These are phyloP conservation scores for Fonsecaea nubica DNA, from an alignment of 2,329 filamentous ascomycete species.

Conservation along the genomic window DNA sequence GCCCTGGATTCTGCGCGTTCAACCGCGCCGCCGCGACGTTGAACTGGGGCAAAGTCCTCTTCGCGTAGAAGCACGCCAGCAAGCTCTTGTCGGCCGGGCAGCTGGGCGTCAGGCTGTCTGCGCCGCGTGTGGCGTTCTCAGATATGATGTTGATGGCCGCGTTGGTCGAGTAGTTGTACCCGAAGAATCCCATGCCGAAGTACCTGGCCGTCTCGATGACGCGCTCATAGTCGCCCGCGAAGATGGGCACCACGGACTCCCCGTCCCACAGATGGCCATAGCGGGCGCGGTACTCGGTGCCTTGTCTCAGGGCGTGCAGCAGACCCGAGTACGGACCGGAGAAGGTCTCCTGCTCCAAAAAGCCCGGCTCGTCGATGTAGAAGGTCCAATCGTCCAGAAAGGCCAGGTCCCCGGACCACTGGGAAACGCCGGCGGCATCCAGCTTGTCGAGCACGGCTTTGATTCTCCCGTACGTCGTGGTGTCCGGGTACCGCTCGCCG, in stretches of 20 bases:
- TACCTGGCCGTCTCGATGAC: slow-evolving; percentile 21
- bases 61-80: slow-evolving; percentile 15
- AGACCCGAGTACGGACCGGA: slow-evolving; percentile 21
- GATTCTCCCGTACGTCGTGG: slow-evolving; percentile 98
- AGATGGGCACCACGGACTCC: slow-evolving; percentile 17
- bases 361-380: slow-evolving; percentile 7
- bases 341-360: slow-evolving; percentile 20
- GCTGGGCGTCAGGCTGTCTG: slow-evolving; percentile 18
- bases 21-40: slow-evolving; percentile 14
- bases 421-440: slow-evolving; percentile 76
- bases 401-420: slow-evolving; percentile 47
- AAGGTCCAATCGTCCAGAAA: slow-evolving; percentile 20
- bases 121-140: slow-evolving; percentile 19
- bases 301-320: slow-evolving; percentile 14
- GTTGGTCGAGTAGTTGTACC: slow-evolving; percentile 24
- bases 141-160: slow-evolving; percentile 23
- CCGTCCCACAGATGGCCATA: slow-evolving; percentile 23
- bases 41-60: slow-evolving; percentile 12
- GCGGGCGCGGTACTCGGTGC: slow-evolving; percentile 10
- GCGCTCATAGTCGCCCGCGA: slow-evolving; percentile 20
- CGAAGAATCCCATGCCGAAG: slow-evolving; percentile 24
- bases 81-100: slow-evolving; percentile 18
- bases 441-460: slow-evolving; percentile 86
- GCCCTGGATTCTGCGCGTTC: slow-evolving; percentile 21
- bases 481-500: slow-evolving; percentile 88